phyloP scores from a whole-genome alignment of 257 asterid genomes.

The Petrea volubilis region DNA sequence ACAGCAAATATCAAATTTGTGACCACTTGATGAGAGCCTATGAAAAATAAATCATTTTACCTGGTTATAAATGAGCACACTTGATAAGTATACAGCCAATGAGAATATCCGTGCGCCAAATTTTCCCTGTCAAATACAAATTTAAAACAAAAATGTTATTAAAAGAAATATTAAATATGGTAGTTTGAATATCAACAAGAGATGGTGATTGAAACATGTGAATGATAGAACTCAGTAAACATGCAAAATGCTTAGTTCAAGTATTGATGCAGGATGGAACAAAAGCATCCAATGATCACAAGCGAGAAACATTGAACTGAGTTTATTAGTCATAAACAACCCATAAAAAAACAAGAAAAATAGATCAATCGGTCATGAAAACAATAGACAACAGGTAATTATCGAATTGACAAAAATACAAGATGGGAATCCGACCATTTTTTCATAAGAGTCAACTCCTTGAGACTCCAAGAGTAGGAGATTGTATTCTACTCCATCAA shows the following conservation, averaged over 20 bases:
- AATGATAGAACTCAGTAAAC: too few relatives aligned
- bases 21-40: background rate
- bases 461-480: too few relatives aligned
- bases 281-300: background rate
- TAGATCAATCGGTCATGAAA: background rate
- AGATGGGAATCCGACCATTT: constrained; percentile 68
- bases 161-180: background rate
- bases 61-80: constrained; percentile 98
- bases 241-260: background rate
- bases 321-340: background rate
- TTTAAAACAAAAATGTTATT: background rate
- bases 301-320: background rate
- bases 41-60: constrained; percentile 35
- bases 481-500: constrained; percentile 94
- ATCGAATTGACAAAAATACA: constrained; percentile 2
- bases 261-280: background rate
- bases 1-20: background rate
- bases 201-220: background rate
- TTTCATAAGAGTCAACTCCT: constrained; percentile 99
- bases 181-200: background rate
- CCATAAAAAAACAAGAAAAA: background rate
- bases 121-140: constrained; percentile 89
- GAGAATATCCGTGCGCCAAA: constrained; percentile 96
- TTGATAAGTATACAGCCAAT: constrained; percentile 90
- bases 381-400: constrained; percentile 3